A percentile compares a stretch with the other conserved stretches of the same genome.
Conservation (phyloP, 306 rosid species). For the Carpinus viminea region DNA sequence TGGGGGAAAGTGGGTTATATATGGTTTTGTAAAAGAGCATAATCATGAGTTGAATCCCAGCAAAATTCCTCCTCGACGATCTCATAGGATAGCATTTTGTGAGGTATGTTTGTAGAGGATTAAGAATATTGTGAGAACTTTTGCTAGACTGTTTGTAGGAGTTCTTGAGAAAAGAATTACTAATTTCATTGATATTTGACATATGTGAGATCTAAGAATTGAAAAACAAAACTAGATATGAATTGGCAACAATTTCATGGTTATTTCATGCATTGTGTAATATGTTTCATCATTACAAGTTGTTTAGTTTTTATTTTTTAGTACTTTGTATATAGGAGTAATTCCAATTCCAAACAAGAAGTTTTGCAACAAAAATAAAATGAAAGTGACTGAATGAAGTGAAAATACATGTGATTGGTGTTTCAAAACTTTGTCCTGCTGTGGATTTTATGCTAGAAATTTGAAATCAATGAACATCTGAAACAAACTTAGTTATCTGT, state of each 20-base stretch:
- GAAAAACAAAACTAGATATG: not conserved
- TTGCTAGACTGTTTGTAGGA: not conserved
- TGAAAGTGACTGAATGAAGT: not conserved
- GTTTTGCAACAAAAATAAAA: not conserved
- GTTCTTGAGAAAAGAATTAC: not conserved
- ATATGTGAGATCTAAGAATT: not conserved
- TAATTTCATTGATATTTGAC: not conserved
- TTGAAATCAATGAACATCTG: too few species aligned
- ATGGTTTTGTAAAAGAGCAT: constrained; percentile 24
- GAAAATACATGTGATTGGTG: not conserved
- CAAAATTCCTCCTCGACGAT: constrained; percentile 22
- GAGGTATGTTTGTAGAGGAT: constrained; percentile 10
- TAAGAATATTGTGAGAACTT: not conserved
- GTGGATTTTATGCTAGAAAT: not conserved
- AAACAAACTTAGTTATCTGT: not conserved
- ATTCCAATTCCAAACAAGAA: not conserved
- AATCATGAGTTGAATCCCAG: constrained; percentile 28
- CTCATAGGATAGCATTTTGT: constrained; percentile 23
- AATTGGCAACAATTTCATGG: not conserved
- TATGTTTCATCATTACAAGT: not conserved
- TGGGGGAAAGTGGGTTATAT: constrained; percentile 23
- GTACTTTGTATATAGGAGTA: not conserved
- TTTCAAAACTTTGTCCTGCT: too few species aligned
- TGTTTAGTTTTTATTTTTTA: not conserved
- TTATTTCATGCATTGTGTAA: not conserved